Percentiles rank a stretch among this genome's conserved stretches.
phyloP scores from a whole-genome alignment of 2,329 filamentous ascomycete species.

The Endothia cerciana region DNA sequence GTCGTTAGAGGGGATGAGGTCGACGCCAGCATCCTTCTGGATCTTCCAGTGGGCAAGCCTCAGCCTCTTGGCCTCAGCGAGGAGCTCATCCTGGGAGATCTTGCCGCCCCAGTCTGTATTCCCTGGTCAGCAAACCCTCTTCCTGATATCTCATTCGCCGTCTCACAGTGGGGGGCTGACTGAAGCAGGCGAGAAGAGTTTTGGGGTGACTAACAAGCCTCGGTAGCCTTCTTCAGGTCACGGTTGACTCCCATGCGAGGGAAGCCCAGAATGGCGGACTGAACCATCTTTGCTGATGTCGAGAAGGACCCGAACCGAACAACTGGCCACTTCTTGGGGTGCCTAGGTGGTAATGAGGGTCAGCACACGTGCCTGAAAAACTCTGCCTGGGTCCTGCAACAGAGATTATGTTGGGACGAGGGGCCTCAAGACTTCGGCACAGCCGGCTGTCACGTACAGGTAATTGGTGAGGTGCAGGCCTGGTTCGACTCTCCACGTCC shows the following conservation, averaged over 20 bases:
- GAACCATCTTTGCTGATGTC: conserved; percentile 57
- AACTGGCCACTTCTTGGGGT: conserved; percentile 24
- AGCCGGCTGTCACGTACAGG: conserved; percentile 11
- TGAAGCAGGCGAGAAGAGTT: conserved; percentile 40
- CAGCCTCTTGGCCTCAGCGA: conserved; percentile 94
- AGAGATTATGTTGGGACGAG: neutral
- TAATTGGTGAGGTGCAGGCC: conserved; percentile 10
- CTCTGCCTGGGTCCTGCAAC: neutral
- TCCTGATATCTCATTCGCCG: conserved; percentile 28
- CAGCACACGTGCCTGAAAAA: conserved; percentile 3
- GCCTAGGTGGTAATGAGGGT: conserved; percentile 18
- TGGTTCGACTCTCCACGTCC: conserved; percentile 25
- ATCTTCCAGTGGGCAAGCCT: conserved; percentile 99
- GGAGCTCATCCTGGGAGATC: conserved; percentile 86
- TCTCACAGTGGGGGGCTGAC: too few species aligned
- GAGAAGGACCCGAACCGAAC: conserved; percentile 24
- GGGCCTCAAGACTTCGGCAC: neutral
- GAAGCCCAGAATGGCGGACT: conserved; percentile 89
- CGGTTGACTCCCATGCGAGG: conserved; percentile 97
- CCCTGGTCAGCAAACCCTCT: conserved; percentile 23
- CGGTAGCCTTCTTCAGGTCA: conserved; percentile 99
- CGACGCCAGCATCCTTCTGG: conserved; percentile 97
- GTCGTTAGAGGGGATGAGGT: conserved; percentile 98
- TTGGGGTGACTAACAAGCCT: conserved; percentile 69
- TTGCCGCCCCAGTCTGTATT: conserved; percentile 80